Base-by-base conservation (phyloP, 305 asterid genomes). In the Fraxinus ornus region DNA sequence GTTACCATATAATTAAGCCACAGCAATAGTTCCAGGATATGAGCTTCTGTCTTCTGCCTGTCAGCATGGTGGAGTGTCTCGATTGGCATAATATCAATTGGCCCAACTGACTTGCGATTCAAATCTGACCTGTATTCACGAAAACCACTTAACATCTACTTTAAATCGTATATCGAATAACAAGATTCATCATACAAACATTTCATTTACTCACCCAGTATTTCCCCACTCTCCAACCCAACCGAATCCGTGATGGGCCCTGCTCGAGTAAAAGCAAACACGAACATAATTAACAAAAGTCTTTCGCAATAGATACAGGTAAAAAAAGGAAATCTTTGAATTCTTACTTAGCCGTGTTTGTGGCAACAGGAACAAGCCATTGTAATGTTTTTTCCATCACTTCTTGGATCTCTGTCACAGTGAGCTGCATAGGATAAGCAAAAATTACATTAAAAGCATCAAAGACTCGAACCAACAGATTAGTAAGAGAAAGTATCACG, bases 161-260 rank as follows among this genome's bases (percentile, higher is more conserved):
- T 83, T 36, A 72, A 41, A 52, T 35, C 47, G 76, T n/a, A 33
- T 74, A 79, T 72, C 22, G 0, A 13, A 57, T 22, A 17, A 36
- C 28, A 7, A 70, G 52, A 68, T 71, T 35, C 39, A 35, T 52
- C 24, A 0, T 44, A 4, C 21, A 12, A 28, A 30, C 75, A 70
- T 55, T 22, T 81, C 33, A 62, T 57, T 35, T 71, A 87, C 98
- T 92, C 82, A 94, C 97, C 96, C 95, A 3, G 91, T 84, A 87
- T 83, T 89, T 64, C 86, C 98, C 98, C 98, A 94, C 88, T 94
- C 98, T 82, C 98, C 98, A 52, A 94, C 98, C 98, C 98, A 94
- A 62, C 98, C 98, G 77, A 92, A 94, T 82, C 98, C 98, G 77
- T 94, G 94, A 87, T 94, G 92, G 76, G 94, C 98, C 83, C 98